These are phyloP conservation scores for Clavariopsis aquatica DNA, from an alignment of 495 filamentous ascomycete species.

Conservation along the genomic window DNA sequence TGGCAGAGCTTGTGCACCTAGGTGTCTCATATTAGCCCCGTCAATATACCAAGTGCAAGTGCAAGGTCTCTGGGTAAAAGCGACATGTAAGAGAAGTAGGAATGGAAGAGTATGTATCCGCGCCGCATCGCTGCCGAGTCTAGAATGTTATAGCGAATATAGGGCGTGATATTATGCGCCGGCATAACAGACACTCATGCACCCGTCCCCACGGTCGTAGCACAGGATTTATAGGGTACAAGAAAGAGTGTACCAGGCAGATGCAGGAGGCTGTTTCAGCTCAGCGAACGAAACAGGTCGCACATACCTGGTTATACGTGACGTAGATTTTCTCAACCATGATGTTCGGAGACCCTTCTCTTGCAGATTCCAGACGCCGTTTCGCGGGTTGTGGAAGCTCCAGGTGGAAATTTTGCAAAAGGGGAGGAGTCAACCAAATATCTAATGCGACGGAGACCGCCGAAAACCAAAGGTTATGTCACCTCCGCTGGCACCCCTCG, in stretches of 20 bases:
- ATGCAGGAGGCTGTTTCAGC: slow-evolving; percentile 5
- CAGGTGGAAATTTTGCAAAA: slow-evolving; percentile 9
- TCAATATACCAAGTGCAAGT: background rate
- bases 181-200: background rate
- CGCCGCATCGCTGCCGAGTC: too few relatives aligned
- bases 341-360: slow-evolving; percentile 38
- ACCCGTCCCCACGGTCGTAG: background rate
- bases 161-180: background rate
- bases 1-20: slow-evolving; percentile 98
- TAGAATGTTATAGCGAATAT: background rate
- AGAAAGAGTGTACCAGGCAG: background rate
- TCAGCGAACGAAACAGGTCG: background rate
- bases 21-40: slow-evolving; percentile 12
- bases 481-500: slow-evolving; percentile 1
- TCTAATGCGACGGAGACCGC: slow-evolving; percentile 5
- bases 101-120: background rate
- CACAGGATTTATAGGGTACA: background rate
- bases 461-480: background rate
- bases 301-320: slow-evolving; percentile 87
- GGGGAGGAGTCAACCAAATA: slow-evolving; percentile 25
- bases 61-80: slow-evolving; percentile 9
- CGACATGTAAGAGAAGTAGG: slow-evolving; percentile 1
- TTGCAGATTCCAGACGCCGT: background rate
- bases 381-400: slow-evolving; percentile 23
- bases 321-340: slow-evolving; percentile 93